phyloP scores from a whole-genome alignment of 2,329 filamentous ascomycete species.

The Claviceps africana region DNA sequence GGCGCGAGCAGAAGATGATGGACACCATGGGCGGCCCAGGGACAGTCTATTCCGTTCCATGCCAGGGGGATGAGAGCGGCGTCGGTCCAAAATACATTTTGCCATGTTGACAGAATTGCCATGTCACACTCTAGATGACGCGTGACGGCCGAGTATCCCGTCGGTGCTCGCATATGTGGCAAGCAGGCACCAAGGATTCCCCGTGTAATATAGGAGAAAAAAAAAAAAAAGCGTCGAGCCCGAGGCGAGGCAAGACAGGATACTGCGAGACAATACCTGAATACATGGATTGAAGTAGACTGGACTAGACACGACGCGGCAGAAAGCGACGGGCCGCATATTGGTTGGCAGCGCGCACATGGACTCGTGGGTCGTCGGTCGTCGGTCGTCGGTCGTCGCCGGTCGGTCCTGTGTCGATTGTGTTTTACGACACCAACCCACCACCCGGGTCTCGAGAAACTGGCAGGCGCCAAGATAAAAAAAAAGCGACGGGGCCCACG shows the following conservation, averaged over 20 bases:
- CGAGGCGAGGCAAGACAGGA: not conserved
- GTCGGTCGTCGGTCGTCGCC: too few relatives aligned
- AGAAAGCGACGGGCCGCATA: not conserved
- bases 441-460: not conserved
- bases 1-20: not conserved
- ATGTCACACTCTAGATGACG: not conserved
- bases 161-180: not conserved
- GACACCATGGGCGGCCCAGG: not conserved
- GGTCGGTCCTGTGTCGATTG: too few relatives aligned
- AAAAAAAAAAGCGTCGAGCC: too few relatives aligned
- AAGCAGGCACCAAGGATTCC: too few relatives aligned
- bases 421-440: not conserved
- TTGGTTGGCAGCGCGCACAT: too few relatives aligned
- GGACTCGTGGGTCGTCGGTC: too few relatives aligned
- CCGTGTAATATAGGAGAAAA: too few relatives aligned
- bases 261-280: too few relatives aligned
- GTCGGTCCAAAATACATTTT: not conserved
- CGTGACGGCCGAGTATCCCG: not conserved
- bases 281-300: not conserved
- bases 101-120: not conserved
- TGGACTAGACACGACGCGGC: not conserved
- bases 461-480: slow-evolving; percentile 1
- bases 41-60: not conserved
- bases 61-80: not conserved
- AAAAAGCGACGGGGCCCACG: not conserved